Evolutionary conservation across 2,329 filamentous ascomycete species (phyloP), one percentile per base, ranked within the genome.

Genomic region (Ceratocystis alfenasii): DNA sequence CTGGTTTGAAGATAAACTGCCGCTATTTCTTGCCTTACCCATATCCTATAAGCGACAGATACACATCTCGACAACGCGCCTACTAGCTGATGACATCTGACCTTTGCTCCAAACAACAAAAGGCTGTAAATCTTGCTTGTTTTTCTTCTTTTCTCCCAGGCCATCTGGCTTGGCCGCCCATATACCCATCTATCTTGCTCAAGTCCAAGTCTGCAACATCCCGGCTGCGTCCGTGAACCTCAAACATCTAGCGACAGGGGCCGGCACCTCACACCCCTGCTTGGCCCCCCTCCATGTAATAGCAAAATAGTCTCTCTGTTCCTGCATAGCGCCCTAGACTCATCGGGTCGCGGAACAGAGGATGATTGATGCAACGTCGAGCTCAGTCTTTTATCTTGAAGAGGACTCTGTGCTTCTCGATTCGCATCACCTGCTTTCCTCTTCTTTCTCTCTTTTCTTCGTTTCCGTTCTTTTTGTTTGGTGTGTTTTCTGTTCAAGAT

Each of bases 211-310:
- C 55, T 59, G 55, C 28, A 33, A 36, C 15, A 59, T 59, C 55
- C 55, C 28, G 17, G 55, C 17, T 5, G 36, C 55, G 64, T 65
- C 64, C 45, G 64, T 65, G 41, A 61, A 65, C 64, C 64, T 65
- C 64, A 65, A 65, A 65, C 64, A 65, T 53, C 12, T 30, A 59
- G 30, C 15, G 28, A 59, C 55, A 59, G 28, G 55, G 36, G 28
- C n/a, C 55, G 25, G 55, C 12, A 17, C 55, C 55, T 36, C 55
- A 33, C 3, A 5, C 12, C 55, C 55, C 28, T 59, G 55, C 30
- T n/a, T 59, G 55, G 2, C 8, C 4, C 55, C 36, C 36, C 36
- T 41, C 36, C 36, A 41, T 41, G 12, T 41, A 15, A 59, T 36
- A n/a, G 36, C 55, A 59, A 57, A 59, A 59, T 59, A 36, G 28